Percentiles rank a stretch among this genome's conserved stretches.
Conservation (phyloP, 2,329 filamentous ascomycete genomes). For the Scopulariopsis brevicaulis region DNA sequence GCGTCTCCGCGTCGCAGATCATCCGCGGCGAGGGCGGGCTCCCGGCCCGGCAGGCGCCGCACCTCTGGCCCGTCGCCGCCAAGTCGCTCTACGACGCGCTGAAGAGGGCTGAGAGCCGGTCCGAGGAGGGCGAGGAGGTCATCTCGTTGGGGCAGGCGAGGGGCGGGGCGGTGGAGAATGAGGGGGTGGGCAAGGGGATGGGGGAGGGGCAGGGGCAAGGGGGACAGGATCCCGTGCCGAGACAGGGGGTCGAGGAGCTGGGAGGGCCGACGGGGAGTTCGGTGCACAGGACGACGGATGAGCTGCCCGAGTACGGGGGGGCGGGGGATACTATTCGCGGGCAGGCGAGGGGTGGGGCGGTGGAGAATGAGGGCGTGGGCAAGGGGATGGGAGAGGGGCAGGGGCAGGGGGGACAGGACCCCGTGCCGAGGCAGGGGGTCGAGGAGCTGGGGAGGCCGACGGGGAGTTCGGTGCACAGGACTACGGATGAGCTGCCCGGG, state of each 20-base stretch:
- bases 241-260: neutral
- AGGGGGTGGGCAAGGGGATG: neutral
- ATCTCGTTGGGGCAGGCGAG: neutral
- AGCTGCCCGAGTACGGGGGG: neutral
- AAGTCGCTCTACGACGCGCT: slow-evolving; percentile 1
- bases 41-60: slow-evolving; percentile 8
- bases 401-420: neutral
- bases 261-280: neutral
- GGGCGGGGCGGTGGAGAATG: neutral
- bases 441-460: neutral
- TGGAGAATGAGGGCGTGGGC: neutral
- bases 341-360: neutral
- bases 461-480: neutral
- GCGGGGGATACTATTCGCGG: neutral
- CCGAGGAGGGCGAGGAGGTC: neutral
- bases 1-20: slow-evolving; percentile 32
- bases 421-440: neutral
- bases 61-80: neutral
- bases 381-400: neutral
- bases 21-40: slow-evolving; percentile 28
- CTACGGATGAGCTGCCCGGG: neutral
- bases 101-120: neutral
- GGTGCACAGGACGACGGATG: neutral
- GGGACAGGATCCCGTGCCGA: neutral
- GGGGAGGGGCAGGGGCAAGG: neutral